phyloP scores from a whole-genome alignment of 2,329 filamentous ascomycete genomes.

The Chaetomiaceae sp. region DNA sequence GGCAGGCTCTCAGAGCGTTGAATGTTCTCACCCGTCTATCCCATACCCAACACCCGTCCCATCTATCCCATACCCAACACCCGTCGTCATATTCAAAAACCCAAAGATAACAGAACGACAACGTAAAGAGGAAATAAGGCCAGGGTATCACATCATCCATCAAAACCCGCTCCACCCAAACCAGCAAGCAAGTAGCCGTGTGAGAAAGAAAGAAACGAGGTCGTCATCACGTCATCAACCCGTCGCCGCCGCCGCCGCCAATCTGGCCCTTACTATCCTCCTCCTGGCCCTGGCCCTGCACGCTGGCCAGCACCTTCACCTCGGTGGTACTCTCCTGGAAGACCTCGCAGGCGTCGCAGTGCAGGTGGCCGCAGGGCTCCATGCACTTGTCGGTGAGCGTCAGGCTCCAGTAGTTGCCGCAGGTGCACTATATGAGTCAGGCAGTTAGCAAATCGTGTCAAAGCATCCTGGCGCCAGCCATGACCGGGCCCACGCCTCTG shows the following conservation, averaged over 20 bases:
- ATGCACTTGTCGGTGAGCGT: constrained; percentile 4
- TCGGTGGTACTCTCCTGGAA: neutral
- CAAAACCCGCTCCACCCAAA: neutral
- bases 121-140: no score
- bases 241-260: neutral
- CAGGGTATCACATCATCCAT: constrained; percentile 2
- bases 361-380: constrained; percentile 3
- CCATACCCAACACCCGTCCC: no score
- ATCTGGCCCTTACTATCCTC: neutral
- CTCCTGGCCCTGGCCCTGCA: neutral
- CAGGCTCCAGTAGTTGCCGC: constrained; percentile 2
- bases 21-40: no score
- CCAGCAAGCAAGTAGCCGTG: no score
- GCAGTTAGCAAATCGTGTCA: neutral
- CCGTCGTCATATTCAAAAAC: no score
- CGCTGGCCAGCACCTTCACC: neutral
- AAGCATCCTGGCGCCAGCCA: no score
- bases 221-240: neutral
- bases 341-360: constrained; percentile 4
- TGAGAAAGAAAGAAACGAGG: no score
- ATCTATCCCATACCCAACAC: no score
- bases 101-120: neutral
- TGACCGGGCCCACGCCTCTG: no score
- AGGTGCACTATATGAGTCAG: constrained; percentile 5
- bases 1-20: no score